Percentiles rank a stretch among this genome's conserved stretches.
Conservation (phyloP, 73 alveolate genomes). For the Paramecium caudatum region DNA sequence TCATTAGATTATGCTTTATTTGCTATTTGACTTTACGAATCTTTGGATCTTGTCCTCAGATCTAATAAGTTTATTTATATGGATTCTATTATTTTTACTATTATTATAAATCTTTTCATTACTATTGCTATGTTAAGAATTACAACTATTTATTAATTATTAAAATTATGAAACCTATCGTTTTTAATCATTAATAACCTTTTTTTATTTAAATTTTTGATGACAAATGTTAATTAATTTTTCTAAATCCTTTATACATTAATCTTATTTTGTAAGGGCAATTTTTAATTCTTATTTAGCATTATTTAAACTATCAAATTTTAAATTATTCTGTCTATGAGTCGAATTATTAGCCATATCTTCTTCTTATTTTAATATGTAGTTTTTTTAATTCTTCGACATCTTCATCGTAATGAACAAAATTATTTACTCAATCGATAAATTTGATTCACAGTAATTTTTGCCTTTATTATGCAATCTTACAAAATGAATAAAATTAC, state of each 20-base stretch:
- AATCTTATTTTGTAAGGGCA: neutral
- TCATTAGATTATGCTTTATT: conserved; percentile 36
- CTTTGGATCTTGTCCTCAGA: conserved; percentile 55
- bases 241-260: neutral
- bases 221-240: no score
- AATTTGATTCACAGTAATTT: no score
- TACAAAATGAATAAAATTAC: no score
- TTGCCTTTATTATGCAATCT: no score
- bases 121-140: neutral
- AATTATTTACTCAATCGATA: no score
- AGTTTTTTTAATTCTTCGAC: neutral
- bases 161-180: neutral
- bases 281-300: neutral
- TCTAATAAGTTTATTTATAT: neutral
- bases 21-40: conserved; percentile 18
- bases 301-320: neutral
- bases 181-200: no score
- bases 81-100: neutral
- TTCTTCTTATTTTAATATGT: neutral
- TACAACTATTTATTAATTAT: no score
- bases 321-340: neutral
- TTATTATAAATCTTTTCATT: neutral
- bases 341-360: neutral
- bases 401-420: neutral
- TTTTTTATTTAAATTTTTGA: no score